Evolutionary conservation across 768 basidiomycete genomes (phyloP), one percentile per base, ranked within the genome.

Genomic region (Mycena epipterygia): DNA sequence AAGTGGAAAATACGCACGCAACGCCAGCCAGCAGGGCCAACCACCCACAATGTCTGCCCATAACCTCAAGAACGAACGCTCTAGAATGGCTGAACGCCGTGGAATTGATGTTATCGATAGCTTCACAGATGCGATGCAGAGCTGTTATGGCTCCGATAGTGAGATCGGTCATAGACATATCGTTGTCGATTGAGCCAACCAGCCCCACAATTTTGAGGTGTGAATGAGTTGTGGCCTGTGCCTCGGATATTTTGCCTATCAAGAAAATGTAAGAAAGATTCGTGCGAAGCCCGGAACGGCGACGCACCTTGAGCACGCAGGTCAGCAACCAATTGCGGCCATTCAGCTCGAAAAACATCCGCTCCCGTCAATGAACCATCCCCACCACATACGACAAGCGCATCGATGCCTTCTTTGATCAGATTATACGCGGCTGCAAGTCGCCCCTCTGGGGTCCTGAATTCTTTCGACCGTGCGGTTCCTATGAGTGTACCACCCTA

Each of bases 31-130:
- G 87, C 27, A 99, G 85, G 3, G 98, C 96, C 21, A 99, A 86
- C 98, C 98, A 99, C n/a, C 98, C 98, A 81, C 98, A 99, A 79
- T 99, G 95, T 64, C 97, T 86, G n/a, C 98, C 98, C 98, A 99
- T 99, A 61, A 99, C 98, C 81, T 99, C 98, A 44, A 99, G 87
- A 46, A 99, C 97, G 80, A 99, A 99, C 0, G 98, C 98, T 66
- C 98, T 89, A 32, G 96, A 98, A 81, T 99, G 98, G 64, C 95
- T 97, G 72, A 89, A 89, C 9, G 98, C 98, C 11, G 98, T 99
- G 6, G 96, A 97, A 75, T 96, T 97, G 81, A 99, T 99, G 73
- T 96, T 97, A 79, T 99, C 98, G 80, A 99, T 94, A 30, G 96
- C 91, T 81, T 99, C 98, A 81, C 98, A 99, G 64, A 99, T 99